Conservation (phyloP, 352 stramenopile genomes). For the Globisporangium heterothallicum region DNA sequence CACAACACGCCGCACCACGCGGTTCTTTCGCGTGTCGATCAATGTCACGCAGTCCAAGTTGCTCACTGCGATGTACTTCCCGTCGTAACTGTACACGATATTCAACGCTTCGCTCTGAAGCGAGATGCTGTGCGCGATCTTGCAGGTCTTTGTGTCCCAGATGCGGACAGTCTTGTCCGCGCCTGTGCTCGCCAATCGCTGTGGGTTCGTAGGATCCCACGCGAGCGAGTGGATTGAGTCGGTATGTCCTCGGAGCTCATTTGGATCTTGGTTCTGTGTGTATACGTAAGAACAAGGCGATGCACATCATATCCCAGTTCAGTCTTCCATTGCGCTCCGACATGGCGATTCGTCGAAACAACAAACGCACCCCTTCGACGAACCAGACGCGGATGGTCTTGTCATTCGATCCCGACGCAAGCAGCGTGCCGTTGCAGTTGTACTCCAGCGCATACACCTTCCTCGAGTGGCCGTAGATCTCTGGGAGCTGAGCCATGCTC, state of each 20-base stretch:
- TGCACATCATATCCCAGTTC: too few species aligned
- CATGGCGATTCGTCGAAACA: too few species aligned
- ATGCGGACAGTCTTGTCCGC: constrained; percentile 81
- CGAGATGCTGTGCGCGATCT: constrained; percentile 73
- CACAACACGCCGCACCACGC: constrained; percentile 67
- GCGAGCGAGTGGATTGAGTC: constrained; percentile 66
- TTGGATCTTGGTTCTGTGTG: constrained; percentile 41
- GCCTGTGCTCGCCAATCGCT: constrained; percentile 61
- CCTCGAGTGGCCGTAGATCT: constrained; percentile 76
- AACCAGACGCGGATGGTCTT: constrained; percentile 78
- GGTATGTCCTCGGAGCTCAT: constrained; percentile 64
- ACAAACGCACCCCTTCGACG: constrained; percentile 42
- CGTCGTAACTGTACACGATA: constrained; percentile 75
- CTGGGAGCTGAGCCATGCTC: constrained; percentile 49
- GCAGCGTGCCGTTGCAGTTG: constrained; percentile 58
- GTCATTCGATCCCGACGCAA: constrained; percentile 80
- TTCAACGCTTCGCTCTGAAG: constrained; percentile 70
- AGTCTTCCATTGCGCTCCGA: too few species aligned
- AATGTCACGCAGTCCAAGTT: constrained; percentile 73
- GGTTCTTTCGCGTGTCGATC: constrained; percentile 79
- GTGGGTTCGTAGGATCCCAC: constrained; percentile 65
- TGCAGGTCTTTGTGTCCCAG: constrained; percentile 77
- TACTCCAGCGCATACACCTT: constrained; percentile 81
- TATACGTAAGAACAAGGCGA: background rate
- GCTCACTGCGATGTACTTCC: constrained; percentile 76